Conservation (phyloP, 371 early-diverging fungal genomes). For the Smittium mucronatum region DNA sequence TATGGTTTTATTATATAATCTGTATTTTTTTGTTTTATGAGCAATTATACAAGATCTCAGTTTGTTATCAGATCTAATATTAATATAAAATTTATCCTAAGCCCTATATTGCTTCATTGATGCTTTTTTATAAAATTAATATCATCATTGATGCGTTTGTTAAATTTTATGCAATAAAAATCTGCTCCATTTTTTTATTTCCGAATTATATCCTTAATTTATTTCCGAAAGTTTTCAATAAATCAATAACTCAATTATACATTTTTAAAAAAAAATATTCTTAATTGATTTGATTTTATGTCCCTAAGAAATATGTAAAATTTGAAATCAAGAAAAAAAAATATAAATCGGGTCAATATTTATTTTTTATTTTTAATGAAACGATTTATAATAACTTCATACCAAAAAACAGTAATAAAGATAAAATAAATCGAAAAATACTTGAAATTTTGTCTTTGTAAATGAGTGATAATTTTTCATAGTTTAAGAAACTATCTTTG, state of each 20-base stretch:
- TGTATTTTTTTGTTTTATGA: no score
- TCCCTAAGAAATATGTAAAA: not conserved
- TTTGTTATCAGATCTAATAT: no score
- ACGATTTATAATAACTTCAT: not conserved
- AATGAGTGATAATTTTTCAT: not conserved
- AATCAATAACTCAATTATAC: not conserved
- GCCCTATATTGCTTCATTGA: no score
- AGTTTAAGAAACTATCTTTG: not conserved
- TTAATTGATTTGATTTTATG: not conserved
- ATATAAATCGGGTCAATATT: not conserved
- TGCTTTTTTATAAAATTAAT: no score
- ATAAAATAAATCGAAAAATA: not conserved
- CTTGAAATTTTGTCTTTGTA: not conserved
- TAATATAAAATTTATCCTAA: no score
- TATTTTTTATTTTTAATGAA: not conserved
- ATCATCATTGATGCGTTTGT: no score
- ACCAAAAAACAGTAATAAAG: not conserved
- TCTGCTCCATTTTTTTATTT: no score
- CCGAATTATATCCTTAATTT: no score
- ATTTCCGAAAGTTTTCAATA: constrained; percentile 9
- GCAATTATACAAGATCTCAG: no score
- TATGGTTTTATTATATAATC: no score
- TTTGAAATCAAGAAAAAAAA: not conserved
- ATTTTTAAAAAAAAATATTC: not conserved
- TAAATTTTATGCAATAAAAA: no score